These are phyloP conservation scores for Nakazawaea sp. DNA, from an alignment of 805 yeast species.

Conservation along the genomic window DNA sequence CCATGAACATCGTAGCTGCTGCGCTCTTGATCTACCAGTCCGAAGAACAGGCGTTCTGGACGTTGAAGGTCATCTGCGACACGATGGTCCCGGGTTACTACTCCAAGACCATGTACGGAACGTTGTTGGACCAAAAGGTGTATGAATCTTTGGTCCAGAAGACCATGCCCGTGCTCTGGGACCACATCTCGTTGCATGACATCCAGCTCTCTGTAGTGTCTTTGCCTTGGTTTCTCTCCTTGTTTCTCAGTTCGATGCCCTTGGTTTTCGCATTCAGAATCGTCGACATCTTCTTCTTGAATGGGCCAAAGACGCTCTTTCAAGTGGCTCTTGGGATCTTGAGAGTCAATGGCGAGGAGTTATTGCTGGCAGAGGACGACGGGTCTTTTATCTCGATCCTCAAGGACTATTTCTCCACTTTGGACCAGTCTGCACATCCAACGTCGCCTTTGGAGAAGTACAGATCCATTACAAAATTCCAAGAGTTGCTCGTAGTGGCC, in stretches of 20 bases:
- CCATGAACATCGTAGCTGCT: conserved; percentile 92
- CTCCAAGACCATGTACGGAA: conserved; percentile 96
- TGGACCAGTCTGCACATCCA: conserved; percentile 78
- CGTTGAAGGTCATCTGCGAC: conserved; percentile 74
- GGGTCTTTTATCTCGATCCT: conserved; percentile 84
- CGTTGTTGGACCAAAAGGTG: conserved; percentile 86
- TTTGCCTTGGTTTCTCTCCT: conserved; percentile 91
- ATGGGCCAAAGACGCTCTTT: conserved; percentile 84
- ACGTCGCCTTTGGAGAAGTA: conserved; percentile 56
- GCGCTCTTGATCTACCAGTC: conserved; percentile 77
- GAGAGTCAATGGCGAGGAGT: conserved; percentile 78
- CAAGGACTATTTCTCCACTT: conserved; percentile 70
- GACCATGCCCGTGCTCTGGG: conserved; percentile 85
- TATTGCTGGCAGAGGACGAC: conserved; percentile 79
- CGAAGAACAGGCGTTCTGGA: conserved; percentile 98
- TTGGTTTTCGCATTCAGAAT: conserved; percentile 87
- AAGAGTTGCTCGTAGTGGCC: conserved; percentile 84
- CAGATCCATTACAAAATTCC: conserved; percentile 73
- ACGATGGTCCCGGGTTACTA: conserved; percentile 90
- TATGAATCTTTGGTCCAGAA: conserved; percentile 86
- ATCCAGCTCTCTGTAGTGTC: conserved; percentile 92
- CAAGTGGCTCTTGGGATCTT: conserved; percentile 92
- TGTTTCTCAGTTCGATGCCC: conserved; percentile 91
- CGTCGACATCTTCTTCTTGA: conserved; percentile 81
- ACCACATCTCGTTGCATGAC: conserved; percentile 69